Base-by-base conservation (phyloP, 2,329 filamentous ascomycete genomes). In the Akanthomyces dipterigenus region DNA sequence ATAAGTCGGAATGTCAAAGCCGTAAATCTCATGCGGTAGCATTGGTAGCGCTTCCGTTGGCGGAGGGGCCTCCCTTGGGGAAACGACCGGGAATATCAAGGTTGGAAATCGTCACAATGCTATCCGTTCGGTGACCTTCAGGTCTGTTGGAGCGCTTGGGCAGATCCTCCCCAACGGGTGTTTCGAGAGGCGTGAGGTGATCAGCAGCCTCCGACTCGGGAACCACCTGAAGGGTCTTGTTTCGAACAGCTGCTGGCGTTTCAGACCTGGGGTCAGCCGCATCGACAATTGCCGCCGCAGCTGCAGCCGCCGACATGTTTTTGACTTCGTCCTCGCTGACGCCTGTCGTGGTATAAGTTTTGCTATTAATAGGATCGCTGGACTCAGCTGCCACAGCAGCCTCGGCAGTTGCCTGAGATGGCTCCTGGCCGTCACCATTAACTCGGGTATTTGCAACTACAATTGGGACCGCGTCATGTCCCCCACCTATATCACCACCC, bases 81-180 rank as follows among this genome's bases (percentile, higher is more conserved):
- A 81, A 91, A 66, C 87, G 80, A 12, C 88, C 88, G 3, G 88
- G 88, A 20, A 91, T 82, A 68, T 89, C 87, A 55, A 91, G 73
- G 68, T 87, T 82, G 60, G 85, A 86, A 49, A 89, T 83, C 31
- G 81, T 83, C 14, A 80, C 78, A 7, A 79, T 76, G 65, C 81
- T 79, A 51, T 78, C 74, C 16, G 72, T 74, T 54, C 77, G 62
- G 43, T 71, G 65, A 45, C 68, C 69, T 16, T 60, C 38, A 6
- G 60, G 62, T 34, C 56, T 54, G 54, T 53, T 56, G 11, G 58
- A 57, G 16, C 46, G 46, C 5, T 55, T 45, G 3, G 63, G 57
- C 24, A 61, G 28, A 63, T 63, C 34, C 65, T 63, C 53, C 6
- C 61, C 55, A 11, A 62, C 11, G n/a, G 64, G 49, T 6, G 65